Base-by-base conservation (phyloP, 305 asterid species). In the Caryopteris hybrid region DNA sequence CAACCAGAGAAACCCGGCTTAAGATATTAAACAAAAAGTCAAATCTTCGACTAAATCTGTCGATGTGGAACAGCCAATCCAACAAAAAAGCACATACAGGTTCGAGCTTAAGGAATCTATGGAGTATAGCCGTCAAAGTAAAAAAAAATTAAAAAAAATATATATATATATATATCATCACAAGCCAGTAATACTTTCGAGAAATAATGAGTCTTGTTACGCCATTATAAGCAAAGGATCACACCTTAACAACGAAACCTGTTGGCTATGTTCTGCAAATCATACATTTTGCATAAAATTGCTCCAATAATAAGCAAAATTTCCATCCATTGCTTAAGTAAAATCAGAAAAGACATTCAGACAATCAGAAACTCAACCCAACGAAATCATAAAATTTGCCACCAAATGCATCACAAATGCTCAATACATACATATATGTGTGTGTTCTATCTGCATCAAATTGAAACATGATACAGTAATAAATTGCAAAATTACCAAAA, bases 341-440 rank as follows among this genome's bases (percentile, higher is more conserved):
- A 55, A 36, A 62, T n/a, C 74, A 61, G 36, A 72, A 14, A 29
- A 10, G 51, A 20, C 45, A 62, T 25, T 46, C 13, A 39, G 8
- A 54, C 6, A n/a, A 12, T 14, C 17, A 53, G 43, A 53, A 60
- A 43, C 72, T 8, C 8, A 43, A 68, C 54, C 33, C 57, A 27
- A 41, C 13, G 14, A 12, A 45, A 77, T 36, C 41, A 41, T 3
- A 63, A 17, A 54, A 5, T 52, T 58, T 53, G 33, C 33, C 12
- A 29, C 21, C 66, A 36, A 75, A 76, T 54, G 1, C 68, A 33
- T 36, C 23, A 72, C 5, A 61, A 66, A 18, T 21, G 58, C 58
- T 51, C 12, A 2, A 36, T 9, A 36, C 12, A 36, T 9, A 36
- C 39, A 36, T 36, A 36, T 10, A 36, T 7, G 7, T 9, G 11